Evolutionary conservation across 495 filamentous ascomycete species (phyloP).

Genomic region (Xylaria curta): DNA sequence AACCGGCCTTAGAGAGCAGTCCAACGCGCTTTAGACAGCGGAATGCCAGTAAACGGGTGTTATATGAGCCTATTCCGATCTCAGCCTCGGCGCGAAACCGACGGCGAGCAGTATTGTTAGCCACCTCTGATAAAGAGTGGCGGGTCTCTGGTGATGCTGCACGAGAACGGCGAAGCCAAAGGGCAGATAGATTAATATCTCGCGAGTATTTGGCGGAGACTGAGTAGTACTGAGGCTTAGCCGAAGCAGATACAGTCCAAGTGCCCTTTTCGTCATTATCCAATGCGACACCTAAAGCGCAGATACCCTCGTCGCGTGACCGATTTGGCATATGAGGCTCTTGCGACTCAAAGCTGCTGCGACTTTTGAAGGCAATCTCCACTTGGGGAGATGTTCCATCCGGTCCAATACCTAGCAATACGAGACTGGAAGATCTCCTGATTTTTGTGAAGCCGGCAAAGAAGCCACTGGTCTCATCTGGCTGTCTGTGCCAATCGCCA

Average conservation of each 20-base stretch:
- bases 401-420: not conserved
- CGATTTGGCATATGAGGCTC: not conserved
- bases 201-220: not conserved
- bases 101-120: not conserved
- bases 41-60: not conserved
- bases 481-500: not conserved
- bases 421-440: too few relatives aligned
- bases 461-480: not conserved
- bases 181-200: not conserved
- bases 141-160: not conserved
- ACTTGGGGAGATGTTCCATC: not conserved
- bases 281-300: not conserved
- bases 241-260: constrained; percentile 2
- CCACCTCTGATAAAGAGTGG: not conserved
- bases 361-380: constrained; percentile 2
- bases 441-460: not conserved
- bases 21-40: constrained; percentile 4
- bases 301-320: not conserved
- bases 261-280: not conserved
- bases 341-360: not conserved
- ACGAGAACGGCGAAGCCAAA: not conserved
- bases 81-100: not conserved
- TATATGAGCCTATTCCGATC: not conserved
- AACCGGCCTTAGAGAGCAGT: not conserved
- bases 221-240: not conserved